Evolutionary conservation across 2,329 filamentous ascomycete genomes (phyloP).

Genomic region (Exophiala viscosa): DNA sequence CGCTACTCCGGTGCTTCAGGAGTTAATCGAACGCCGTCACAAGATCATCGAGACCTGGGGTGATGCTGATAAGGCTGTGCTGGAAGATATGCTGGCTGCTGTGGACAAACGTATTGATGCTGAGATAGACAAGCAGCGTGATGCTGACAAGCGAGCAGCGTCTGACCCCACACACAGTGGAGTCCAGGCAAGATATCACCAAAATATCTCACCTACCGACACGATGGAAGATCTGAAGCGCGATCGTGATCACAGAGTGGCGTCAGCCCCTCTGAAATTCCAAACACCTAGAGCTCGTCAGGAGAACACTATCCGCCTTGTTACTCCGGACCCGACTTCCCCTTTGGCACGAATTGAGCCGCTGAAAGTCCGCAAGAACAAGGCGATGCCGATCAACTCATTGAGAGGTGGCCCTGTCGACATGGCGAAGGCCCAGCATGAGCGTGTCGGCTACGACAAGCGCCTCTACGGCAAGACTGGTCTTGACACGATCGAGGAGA

Average conservation of each 20-base stretch:
- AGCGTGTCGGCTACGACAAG: slow-evolving; percentile 29
- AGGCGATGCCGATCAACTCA: slow-evolving; percentile 27
- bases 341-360: slow-evolving; percentile 47
- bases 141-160: slow-evolving; percentile 39
- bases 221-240: slow-evolving; percentile 27
- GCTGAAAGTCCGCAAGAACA: slow-evolving; percentile 53
- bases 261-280: slow-evolving; percentile 30
- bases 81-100: slow-evolving; percentile 56
- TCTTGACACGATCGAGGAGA: slow-evolving; percentile 44
- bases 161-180: slow-evolving; percentile 43
- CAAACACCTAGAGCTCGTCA: slow-evolving; percentile 23
- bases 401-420: slow-evolving; percentile 32
- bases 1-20: slow-evolving; percentile 45
- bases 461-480: slow-evolving; percentile 30
- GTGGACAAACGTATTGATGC: slow-evolving; percentile 56
- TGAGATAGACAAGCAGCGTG: slow-evolving; percentile 23
- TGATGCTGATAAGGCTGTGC: slow-evolving; percentile 41
- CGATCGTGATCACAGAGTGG: slow-evolving; percentile 28
- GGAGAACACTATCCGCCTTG: slow-evolving; percentile 54
- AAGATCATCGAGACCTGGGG: slow-evolving; percentile 53
- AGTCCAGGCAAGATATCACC: slow-evolving; percentile 2
- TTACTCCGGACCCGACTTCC: slow-evolving; percentile 50
- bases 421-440: slow-evolving; percentile 24
- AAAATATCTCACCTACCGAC: slow-evolving; percentile 21
- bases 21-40: slow-evolving; percentile 56